Evolutionary conservation across 176 grass and related monocot genomes (phyloP).

Genomic region (Ananas comosus): DNA sequence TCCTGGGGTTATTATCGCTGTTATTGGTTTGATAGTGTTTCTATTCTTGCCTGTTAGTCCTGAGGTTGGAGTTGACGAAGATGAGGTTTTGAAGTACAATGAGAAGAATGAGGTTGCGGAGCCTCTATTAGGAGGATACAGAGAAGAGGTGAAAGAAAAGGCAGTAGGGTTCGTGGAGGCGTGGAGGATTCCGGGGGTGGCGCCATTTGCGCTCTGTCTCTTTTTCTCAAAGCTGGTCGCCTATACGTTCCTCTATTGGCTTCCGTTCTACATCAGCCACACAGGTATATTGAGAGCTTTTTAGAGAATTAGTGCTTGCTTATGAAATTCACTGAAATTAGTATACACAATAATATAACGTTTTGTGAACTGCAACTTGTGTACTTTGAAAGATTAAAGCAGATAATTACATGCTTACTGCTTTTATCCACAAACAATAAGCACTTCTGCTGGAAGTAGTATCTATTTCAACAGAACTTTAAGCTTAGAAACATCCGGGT

Average conservation of each 20-base stretch:
- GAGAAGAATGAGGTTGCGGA: conserved; percentile 37
- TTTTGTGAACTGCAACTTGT: too few relatives aligned
- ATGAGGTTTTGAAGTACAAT: conserved; percentile 18
- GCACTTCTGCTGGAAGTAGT: too few relatives aligned
- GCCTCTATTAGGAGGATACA: conserved; percentile 32
- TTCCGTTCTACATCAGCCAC: conserved; percentile 84
- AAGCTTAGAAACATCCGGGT: too few relatives aligned
- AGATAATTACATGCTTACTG: too few relatives aligned
- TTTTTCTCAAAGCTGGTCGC: conserved; percentile 89
- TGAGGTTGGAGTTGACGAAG: conserved; percentile 42
- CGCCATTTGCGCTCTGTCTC: conserved; percentile 63
- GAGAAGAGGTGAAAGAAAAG: conserved; percentile 18
- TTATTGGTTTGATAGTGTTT: conserved; percentile 49
- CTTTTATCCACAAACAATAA: too few relatives aligned
- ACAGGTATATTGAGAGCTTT: conserved; percentile 42
- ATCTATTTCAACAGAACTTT: too few relatives aligned
- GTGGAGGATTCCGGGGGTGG: conserved; percentile 72
- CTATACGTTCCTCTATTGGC: conserved; percentile 84
- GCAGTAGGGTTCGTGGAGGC: conserved; percentile 72
- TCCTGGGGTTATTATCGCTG: conserved; percentile 45
- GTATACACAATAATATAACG: neutral
- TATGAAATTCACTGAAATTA: neutral
- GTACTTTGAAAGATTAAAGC: too few relatives aligned
- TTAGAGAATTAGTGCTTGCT: neutral
- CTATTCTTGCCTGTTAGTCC: conserved; percentile 52